These are phyloP conservation scores for Neurospora sublineolata DNA, from an alignment of 495 filamentous ascomycete genomes.

Conservation along the genomic window DNA sequence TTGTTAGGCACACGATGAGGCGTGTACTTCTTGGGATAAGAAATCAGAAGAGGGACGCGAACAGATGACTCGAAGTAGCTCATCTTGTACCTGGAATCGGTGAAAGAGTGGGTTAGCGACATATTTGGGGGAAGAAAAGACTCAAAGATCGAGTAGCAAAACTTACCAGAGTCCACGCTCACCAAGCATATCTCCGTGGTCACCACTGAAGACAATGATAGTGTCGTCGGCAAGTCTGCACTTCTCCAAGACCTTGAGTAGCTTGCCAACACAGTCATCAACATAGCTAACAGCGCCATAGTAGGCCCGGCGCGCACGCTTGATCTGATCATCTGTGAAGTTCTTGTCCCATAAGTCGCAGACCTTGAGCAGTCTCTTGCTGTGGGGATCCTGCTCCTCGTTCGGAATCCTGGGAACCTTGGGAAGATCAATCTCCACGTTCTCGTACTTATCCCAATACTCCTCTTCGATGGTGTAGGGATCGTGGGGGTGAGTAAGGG, in stretches of 20 bases:
- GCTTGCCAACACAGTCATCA: conserved; percentile 72
- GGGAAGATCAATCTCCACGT: conserved; percentile 71
- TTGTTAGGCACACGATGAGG: conserved; percentile 62
- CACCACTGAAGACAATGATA: conserved; percentile 76
- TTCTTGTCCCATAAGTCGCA: conserved; percentile 69
- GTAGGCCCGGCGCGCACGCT: conserved; percentile 69
- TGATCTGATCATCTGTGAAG: conserved; percentile 68
- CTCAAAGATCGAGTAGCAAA: background rate
- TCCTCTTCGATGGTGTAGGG: conserved; percentile 82
- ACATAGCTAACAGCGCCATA: conserved; percentile 84
- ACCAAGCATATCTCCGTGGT: conserved; percentile 89
- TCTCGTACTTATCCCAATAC: conserved; percentile 82
- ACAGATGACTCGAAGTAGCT: conserved; percentile 76
- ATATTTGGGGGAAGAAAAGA: background rate
- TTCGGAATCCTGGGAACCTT: conserved; percentile 55
- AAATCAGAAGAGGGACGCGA: conserved; percentile 70
- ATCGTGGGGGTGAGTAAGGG: conserved; percentile 84
- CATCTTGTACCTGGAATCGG: conserved; percentile 67
- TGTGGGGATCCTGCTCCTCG: conserved; percentile 72
- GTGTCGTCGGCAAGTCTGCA: conserved; percentile 70
- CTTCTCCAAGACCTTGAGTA: conserved; percentile 58
- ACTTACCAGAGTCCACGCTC: conserved; percentile 67
- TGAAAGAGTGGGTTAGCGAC: background rate
- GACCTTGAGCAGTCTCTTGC: conserved; percentile 65
- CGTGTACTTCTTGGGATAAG: conserved; percentile 53